phyloP scores from a whole-genome alignment of 768 basidiomycete genomes.

The Vararia minispora region DNA sequence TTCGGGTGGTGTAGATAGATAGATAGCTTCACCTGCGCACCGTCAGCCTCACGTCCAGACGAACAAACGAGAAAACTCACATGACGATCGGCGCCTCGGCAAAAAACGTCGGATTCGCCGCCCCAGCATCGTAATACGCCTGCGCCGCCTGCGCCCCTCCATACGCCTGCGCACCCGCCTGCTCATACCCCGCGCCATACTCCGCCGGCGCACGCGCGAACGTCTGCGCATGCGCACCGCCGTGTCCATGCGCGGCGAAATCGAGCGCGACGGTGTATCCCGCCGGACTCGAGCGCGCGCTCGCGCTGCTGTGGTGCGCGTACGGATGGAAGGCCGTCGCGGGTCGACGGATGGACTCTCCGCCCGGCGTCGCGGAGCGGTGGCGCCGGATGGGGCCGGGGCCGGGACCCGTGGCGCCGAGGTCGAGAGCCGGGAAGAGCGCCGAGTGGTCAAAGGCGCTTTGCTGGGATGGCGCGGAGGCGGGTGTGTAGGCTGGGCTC shows the following conservation, averaged over 20 bases:
- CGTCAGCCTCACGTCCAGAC: no score
- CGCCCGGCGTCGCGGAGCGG: constrained; percentile 66
- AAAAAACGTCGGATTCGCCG: no score
- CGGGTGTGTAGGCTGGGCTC: constrained; percentile 31
- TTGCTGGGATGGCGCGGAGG: constrained; percentile 64
- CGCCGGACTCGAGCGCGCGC: constrained; percentile 25
- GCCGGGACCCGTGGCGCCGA: constrained; percentile 21
- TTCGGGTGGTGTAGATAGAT: no score
- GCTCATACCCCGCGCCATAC: constrained; percentile 13
- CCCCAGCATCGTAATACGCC: no score
- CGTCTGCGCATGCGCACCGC: neutral
- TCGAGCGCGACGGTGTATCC: constrained; percentile 42
- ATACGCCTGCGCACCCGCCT: constrained; percentile 3
- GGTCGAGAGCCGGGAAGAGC: constrained; percentile 36
- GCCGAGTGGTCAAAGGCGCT: constrained; percentile 48
- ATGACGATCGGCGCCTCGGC: no score
- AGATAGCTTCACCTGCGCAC: no score
- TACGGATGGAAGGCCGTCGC: constrained; percentile 31
- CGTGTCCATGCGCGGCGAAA: constrained; percentile 9
- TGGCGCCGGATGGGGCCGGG: constrained; percentile 59
- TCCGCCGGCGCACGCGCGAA: constrained; percentile 7
- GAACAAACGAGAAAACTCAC: no score
- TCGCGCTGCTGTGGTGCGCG: constrained; percentile 17
- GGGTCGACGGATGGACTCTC: constrained; percentile 35
- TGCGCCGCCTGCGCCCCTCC: no score